Evolutionary conservation across 495 filamentous ascomycete species (phyloP).

Genomic region (Parathielavia appendiculata): DNA sequence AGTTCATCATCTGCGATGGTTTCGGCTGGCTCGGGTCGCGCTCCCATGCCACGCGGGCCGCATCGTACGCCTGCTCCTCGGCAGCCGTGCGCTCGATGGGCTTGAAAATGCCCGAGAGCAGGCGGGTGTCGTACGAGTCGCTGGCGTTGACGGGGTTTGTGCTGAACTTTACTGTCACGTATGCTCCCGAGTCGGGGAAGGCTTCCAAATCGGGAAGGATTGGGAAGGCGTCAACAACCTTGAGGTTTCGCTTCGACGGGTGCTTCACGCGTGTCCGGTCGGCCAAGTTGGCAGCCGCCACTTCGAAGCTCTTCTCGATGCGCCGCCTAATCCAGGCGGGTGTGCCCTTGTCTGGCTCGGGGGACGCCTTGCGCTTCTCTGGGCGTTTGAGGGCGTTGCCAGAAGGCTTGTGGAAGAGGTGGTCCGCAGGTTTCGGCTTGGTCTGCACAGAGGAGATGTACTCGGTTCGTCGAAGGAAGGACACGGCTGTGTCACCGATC

Average conservation of each 20-base stretch:
- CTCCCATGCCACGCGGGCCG: slow-evolving; percentile 55
- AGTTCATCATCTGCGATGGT: slow-evolving; percentile 63
- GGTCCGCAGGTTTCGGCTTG: slow-evolving; percentile 23
- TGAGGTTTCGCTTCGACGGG: slow-evolving; percentile 72
- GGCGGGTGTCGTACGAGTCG: slow-evolving; percentile 65
- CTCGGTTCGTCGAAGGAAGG: slow-evolving; percentile 92
- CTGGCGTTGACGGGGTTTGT: slow-evolving; percentile 66
- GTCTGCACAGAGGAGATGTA: slow-evolving; percentile 73
- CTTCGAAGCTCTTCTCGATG: slow-evolving; percentile 79
- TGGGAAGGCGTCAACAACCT: slow-evolving; percentile 73
- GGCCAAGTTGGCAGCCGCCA: slow-evolving; percentile 59
- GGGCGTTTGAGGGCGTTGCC: slow-evolving; percentile 39
- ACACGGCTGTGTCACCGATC: slow-evolving; percentile 60
- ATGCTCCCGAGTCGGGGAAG: slow-evolving; percentile 80
- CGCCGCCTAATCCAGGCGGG: slow-evolving; percentile 76
- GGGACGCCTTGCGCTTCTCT: slow-evolving; percentile 40
- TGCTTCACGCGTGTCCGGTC: slow-evolving; percentile 74
- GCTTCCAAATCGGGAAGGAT: slow-evolving; percentile 83
- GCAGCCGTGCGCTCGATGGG: slow-evolving; percentile 52
- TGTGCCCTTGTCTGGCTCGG: slow-evolving; percentile 58
- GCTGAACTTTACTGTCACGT: slow-evolving; percentile 82
- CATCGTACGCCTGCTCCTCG: slow-evolving; percentile 46
- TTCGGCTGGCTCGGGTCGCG: slow-evolving; percentile 57
- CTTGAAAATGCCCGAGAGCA: slow-evolving; percentile 73
- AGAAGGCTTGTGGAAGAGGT: slow-evolving; percentile 35